Evolutionary conservation across 2,329 filamentous ascomycete genomes (phyloP), one percentile per base, ranked within the genome.

Genomic region (Dactylonectria macrodidyma): DNA sequence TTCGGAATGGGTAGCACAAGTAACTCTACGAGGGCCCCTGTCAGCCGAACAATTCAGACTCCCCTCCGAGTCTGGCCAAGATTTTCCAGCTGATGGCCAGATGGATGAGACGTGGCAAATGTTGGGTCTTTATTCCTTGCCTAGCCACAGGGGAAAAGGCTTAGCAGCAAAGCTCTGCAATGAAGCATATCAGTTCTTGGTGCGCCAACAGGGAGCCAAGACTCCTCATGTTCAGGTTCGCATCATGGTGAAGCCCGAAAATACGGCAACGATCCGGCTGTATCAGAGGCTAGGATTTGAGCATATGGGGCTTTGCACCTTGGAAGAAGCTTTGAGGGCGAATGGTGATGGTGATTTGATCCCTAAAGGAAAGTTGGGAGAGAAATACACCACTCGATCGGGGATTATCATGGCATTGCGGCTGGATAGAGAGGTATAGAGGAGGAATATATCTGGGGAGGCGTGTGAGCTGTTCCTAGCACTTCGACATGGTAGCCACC

Each of bases 181-280:
- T 6, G 52, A 44, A 22, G 51, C 51, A 5, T 61, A 61, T 26
- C n/a, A 12, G 16, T 44, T 48, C 7, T 51, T 59, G 1, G 44
- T 10, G 16, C 16, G 11, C 9, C 11, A 11, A 11, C 11, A 26
- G 9, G 5, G 11, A 3, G 12, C 22, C 3, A 12, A 24, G 5
- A 30, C 12, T 14, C 10, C 11, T 14, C 24, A 38, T 10, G 44
- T 61, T 2, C 57, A 51, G 9, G 63, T 66, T 24, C 50, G 63
- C 4, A 56, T 66, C 44, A 66, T 66, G 63, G 51, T 57, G 14
- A 66, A 66, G 46, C 51, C 63, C 9, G 41, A 61, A 3, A 66
- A 61, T 10, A 36, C 36, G 1, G 46, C 26, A 11, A 52, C 58
- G 6, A 16, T 66, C 7, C 46, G 11, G 9, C 5, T 66, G 34